Evolutionary conservation across 148 eudicot genomes (phyloP).

Genomic region (Silene latifolia): DNA sequence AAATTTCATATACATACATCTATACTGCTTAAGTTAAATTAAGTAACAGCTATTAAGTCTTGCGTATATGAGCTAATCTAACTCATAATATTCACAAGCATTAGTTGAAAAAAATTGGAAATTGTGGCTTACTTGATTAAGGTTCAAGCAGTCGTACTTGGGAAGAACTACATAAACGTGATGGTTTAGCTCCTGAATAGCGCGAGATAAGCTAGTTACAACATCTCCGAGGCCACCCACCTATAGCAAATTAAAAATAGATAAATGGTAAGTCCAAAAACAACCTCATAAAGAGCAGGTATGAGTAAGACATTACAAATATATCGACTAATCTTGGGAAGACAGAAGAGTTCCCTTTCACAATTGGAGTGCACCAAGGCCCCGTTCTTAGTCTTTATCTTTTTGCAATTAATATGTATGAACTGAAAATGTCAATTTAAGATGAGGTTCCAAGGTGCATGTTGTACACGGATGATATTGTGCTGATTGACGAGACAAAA

Average conservation of each 20-base stretch:
- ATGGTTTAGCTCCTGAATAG: constrained; percentile 93
- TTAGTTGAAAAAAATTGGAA: constrained; percentile 7
- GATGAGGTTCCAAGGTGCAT: too few species aligned
- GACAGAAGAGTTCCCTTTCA: too few species aligned
- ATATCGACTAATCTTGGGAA: too few species aligned
- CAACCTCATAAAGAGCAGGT: too few species aligned
- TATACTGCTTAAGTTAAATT: background rate
- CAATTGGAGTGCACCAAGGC: too few species aligned
- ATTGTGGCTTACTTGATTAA: constrained; percentile 62
- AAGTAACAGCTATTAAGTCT: background rate
- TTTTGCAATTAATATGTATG: too few species aligned
- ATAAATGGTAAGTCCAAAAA: background rate
- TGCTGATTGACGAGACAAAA: too few species aligned
- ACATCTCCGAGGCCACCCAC: constrained; percentile 99
- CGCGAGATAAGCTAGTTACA: constrained; percentile 96
- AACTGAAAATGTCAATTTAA: too few species aligned
- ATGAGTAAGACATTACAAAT: too few species aligned
- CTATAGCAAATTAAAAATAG: constrained; percentile 40
- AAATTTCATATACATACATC: background rate
- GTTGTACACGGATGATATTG: too few species aligned
- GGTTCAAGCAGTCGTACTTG: constrained; percentile 85
- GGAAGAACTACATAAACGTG: constrained; percentile 82
- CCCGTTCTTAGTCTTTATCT: too few species aligned
- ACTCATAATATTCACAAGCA: constrained; percentile 5
- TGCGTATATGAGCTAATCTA: constrained; percentile 16